Conservation (phyloP, 495 filamentous ascomycete species). For the Aspergillus kassunensis region DNA sequence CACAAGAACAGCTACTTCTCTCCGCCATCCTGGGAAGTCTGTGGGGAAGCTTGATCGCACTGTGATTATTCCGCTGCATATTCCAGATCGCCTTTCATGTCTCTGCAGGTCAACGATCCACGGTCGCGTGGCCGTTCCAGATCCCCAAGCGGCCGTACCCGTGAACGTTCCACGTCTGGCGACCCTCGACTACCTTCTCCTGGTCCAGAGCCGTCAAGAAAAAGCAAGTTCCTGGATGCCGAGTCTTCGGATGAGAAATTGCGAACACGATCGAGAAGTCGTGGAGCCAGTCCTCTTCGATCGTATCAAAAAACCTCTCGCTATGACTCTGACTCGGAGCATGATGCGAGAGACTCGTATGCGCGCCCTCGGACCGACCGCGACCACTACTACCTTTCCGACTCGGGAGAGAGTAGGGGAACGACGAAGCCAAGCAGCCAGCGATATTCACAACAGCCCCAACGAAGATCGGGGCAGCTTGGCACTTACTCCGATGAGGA, state of each 20-base stretch:
- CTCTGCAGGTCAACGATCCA: conserved; percentile 55
- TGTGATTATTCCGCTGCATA: neutral
- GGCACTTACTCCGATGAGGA: conserved; percentile 33
- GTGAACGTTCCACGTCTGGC: conserved; percentile 48
- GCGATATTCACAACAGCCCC: conserved; percentile 22
- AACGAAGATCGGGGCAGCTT: conserved; percentile 25
- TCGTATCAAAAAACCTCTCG: conserved; percentile 42
- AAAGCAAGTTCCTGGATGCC: conserved; percentile 24
- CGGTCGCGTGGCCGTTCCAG: conserved; percentile 59
- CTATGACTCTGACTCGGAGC: conserved; percentile 45
- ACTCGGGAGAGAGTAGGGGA: conserved; percentile 15
- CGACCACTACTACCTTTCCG: conserved; percentile 36
- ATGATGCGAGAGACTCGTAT: conserved; percentile 22
- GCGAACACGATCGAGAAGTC: conserved; percentile 19
- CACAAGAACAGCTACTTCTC: neutral
- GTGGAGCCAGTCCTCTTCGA: conserved; percentile 15
- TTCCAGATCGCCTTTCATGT: conserved; percentile 24
- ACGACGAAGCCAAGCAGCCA: conserved; percentile 18
- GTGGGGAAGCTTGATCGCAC: conserved; percentile 1
- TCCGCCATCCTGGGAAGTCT: neutral
- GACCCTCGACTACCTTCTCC: conserved; percentile 39
- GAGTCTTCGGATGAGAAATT: conserved; percentile 19
- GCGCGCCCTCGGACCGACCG: conserved; percentile 26
- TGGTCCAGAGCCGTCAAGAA: conserved; percentile 18
- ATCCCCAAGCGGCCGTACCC: conserved; percentile 48